phyloP scores from a whole-genome alignment of 208 protist genomes.

The Acanthamoeba castellanii region DNA sequence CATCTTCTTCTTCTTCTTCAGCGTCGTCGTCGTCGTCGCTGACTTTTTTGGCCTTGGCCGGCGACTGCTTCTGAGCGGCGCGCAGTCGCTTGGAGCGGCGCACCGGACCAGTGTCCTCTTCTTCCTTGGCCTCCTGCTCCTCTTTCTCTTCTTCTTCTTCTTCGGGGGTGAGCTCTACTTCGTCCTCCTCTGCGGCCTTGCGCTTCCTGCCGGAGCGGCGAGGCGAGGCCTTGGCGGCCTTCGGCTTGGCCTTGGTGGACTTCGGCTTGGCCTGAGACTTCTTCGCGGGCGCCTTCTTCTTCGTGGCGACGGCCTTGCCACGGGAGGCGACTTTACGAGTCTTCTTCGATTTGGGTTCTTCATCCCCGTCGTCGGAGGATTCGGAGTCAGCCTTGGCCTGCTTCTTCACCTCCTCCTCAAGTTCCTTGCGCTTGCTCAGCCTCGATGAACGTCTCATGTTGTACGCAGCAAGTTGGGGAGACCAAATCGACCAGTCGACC shows the following conservation, averaged over 20 bases:
- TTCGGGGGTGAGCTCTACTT: not conserved
- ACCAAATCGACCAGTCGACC: no score
- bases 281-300: not conserved
- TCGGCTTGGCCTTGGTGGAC: not conserved
- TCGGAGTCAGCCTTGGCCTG: not conserved
- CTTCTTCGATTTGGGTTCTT: not conserved
- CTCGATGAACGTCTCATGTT: constrained; percentile 33
- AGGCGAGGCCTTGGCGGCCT: not conserved
- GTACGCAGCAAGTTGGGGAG: no score
- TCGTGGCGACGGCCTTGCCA: not conserved
- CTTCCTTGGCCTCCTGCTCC: not conserved
- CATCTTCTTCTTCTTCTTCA: not conserved
- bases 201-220: not conserved
- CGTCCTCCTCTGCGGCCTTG: constrained; percentile 3
- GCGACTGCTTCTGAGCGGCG: not conserved
- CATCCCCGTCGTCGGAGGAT: not conserved
- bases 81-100: constrained; percentile 1
- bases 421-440: constrained; percentile 11
- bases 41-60: not conserved
- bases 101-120: no score
- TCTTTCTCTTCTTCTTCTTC: not conserved
- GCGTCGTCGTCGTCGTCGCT: not conserved
- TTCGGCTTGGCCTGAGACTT: not conserved
- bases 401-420: not conserved
- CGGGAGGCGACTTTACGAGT: no score